Percentiles rank a stretch among this genome's conserved stretches.
Conservation (phyloP, 495 filamentous ascomycete species). For the Tuber aestivum region DNA sequence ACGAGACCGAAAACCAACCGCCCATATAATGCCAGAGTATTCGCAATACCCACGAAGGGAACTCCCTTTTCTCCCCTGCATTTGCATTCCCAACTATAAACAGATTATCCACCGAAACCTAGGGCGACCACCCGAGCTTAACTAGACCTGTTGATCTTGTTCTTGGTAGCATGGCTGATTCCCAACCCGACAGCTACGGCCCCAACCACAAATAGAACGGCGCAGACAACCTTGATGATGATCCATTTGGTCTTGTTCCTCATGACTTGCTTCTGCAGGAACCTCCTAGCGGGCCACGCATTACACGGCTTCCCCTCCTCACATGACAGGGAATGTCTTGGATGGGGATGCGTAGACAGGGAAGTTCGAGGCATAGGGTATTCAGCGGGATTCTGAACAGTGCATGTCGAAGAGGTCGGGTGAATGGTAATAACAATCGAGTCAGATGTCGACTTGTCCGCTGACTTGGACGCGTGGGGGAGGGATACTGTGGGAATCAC, state of each 20-base stretch:
- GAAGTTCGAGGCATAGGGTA: constrained; percentile 24
- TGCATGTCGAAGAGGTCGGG: constrained; percentile 20
- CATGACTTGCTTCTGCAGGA: constrained; percentile 36
- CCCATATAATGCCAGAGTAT: background rate
- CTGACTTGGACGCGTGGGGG: constrained; percentile 13
- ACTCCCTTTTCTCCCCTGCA: background rate
- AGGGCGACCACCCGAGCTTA: background rate
- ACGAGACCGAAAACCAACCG: background rate
- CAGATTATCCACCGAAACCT: background rate
- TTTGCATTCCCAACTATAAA: background rate
- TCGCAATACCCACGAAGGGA: background rate
- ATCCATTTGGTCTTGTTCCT: constrained; percentile 42
- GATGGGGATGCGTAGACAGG: constrained; percentile 30
- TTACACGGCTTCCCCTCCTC: constrained; percentile 31
- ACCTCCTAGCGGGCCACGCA: constrained; percentile 40
- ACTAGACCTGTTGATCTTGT: background rate
- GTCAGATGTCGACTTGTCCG: constrained; percentile 15
- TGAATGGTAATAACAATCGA: constrained; percentile 39
- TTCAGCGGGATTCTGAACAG: constrained; percentile 23
- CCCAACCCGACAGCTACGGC: constrained; percentile 41
- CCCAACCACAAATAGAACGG: constrained; percentile 37
- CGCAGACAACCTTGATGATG: constrained; percentile 36
- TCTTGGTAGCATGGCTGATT: constrained; percentile 37
- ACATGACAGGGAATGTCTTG: constrained; percentile 26
- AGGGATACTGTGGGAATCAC: background rate